Base-by-base conservation (phyloP, 148 eudicot species). In the Linanthus parryae region DNA sequence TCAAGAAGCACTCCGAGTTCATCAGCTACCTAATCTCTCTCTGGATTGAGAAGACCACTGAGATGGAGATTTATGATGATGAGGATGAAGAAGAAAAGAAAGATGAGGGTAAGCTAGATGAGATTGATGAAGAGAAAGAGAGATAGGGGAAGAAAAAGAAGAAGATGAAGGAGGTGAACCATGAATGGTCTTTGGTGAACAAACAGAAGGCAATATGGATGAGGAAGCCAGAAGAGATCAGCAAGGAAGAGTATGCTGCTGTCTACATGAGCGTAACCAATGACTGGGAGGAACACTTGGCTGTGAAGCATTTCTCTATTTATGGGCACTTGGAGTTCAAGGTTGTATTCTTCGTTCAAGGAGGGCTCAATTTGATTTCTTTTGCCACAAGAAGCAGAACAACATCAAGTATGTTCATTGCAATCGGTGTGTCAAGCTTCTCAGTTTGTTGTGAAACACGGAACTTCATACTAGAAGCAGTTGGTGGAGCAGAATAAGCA, bases 81-180 rank as follows among this genome's bases (percentile, higher is more conserved):
- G 30, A 46, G 50, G 50, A 46, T 9, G 50, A 46, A 14, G 30
- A 46, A 24, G 50, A 46, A 8, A 46, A 46, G 30, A 31, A 23
- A 6, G 50, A 46, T 29, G 50, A 46, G 16, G 50, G 50, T 1
- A 46, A 46, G 50, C 23, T 46, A 17, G 50, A 46, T 29, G 50
- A 46, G n/a, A 25, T 46, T 18, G 50, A 46, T 12, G 50, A 46
- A 18, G 50, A 46, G 26, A 46, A 46, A 18, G 50, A 46, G 50
- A 23, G 26, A 46, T 29, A 46, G 26, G 50, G 26, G 50, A 46
- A 46, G 50, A 46, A 46, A 24, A 46, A 46, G 50, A 46, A 46
- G 16, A 46, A 46, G 50, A 24, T 46, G 23, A 46, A 46, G 31
- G 50, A 46, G 50, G 50, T 46, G 23, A 11, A 29, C 26, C n/a